Base-by-base conservation (phyloP, 2,329 filamentous ascomycete species). In the Sporothrix globosa region DNA sequence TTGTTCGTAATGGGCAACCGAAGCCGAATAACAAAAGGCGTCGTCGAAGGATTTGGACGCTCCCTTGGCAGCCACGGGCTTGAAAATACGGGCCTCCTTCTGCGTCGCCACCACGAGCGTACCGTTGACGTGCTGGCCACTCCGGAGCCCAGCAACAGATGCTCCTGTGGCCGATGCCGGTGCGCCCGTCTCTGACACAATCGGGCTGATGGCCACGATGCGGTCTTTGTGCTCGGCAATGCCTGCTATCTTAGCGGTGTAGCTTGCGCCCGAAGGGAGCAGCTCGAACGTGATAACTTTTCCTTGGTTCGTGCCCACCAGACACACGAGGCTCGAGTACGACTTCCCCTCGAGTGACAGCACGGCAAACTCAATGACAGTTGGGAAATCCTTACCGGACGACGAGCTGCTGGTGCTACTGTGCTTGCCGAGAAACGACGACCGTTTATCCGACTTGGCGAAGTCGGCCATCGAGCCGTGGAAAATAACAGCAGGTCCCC, bases 281-380 rank as follows among this genome's bases (percentile, higher is more conserved):
- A 99, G 84, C 81, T 97, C 97, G 82, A 98, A 95, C 0, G 95
- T 98, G 7, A 90, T 88, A 21, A 98, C 83, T 75, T 92, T 92
- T 53, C 96, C 96, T 41, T 88, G 80, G 74, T 90, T 94, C 0
- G 96, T 98, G 24, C 96, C 96, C 1, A 96, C 92, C 75, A 98
- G 96, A 74, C 96, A 91, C 71, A 91, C 88, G 70, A 99, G 97
- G 76, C 93, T 97, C 1, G 96, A 98, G 78, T 97, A 99, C 74
- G 92, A 89, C 77, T 98, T 95, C n/a, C 91, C 92, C 56, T 98
- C 96, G 4, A 97, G 82, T 3, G 92, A 96, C 89, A 99, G 90
- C 61, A 97, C 92, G 68, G 92, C 93, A 81, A 98, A 99, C 77
- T 97, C 92, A 39, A 98, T 88, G 41, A 83, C 85, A 0, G 92